Base-by-base conservation (phyloP, 768 basidiomycete genomes). In the Auriscalpium vulgare region DNA sequence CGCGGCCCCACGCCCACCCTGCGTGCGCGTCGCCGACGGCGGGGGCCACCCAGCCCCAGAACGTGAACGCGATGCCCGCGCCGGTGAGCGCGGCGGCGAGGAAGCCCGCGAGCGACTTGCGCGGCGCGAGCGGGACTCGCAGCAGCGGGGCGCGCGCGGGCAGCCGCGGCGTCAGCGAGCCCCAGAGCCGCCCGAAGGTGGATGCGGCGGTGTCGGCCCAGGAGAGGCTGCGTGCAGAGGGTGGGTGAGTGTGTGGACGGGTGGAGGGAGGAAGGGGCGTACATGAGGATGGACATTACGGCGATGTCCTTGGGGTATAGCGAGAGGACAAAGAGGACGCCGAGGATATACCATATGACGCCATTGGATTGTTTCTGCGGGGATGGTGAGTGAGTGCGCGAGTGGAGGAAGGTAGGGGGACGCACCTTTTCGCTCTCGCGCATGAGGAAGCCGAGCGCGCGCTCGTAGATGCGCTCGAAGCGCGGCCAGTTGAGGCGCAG, bases 181-280 rank as follows among this genome's bases (percentile, higher is more conserved):
- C 91, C 68, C 81, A 91, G 37, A 91, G 74, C n/a, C 94, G 83
- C 46, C 94, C 94, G 60, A 95, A 75, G 11, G 91, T 95, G 10
- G 94, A 95, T 6, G 94, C 94, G 16, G 92, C 84, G 1, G 94
- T 95, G 69, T 97, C 94, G 0, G 91, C 93, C 94, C 94, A 97
- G 36, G 92, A 93, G 49, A 97, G 83, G 59, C 93, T 95, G 63
- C 37, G 56, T 8, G 21, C 11, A 34, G 53, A 36, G 19, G 53
- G 34, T 52, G 50, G 29, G n/a, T 44, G 46, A 51, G 16, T 56
- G 51, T 37, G 23, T 37, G 7, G 35, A 21, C 37, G 21, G 10
- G 51, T n/a, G 29, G 51, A 43, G 43, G 51, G 45, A 17, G n/a
- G 45, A 60, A 19, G 54, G 35, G 47, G 37, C 46, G 38, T 47